Conservation (phyloP, 352 stramenopile genomes). For the Phytopythium sindhum region DNA sequence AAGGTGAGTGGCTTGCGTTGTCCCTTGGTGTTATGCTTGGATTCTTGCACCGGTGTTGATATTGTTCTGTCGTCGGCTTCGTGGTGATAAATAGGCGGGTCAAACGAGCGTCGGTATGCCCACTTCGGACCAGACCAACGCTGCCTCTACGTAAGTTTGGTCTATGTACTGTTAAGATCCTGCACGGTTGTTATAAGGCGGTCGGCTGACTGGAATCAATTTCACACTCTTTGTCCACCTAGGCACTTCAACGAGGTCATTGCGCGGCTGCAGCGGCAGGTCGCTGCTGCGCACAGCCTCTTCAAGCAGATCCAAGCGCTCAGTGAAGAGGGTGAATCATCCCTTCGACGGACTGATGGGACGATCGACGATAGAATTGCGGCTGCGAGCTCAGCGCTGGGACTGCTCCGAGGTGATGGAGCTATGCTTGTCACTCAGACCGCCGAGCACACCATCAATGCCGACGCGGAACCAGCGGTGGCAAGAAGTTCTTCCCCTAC, state of each 20-base stretch:
- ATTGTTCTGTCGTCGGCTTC: background rate
- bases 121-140: background rate
- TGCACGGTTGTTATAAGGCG: background rate
- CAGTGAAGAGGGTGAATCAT: background rate
- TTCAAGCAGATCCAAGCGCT: conserved; percentile 7
- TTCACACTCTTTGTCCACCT: background rate
- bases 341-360: background rate
- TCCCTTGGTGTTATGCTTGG: no score
- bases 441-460: background rate
- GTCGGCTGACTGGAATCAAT: background rate
- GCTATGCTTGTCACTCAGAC: background rate
- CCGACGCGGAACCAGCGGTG: background rate
- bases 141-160: background rate
- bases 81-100: background rate
- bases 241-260: background rate
- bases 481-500: background rate
- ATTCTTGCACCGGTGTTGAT: background rate
- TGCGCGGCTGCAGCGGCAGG: conserved; percentile 1
- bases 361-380: background rate
- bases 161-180: background rate
- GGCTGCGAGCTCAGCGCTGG: background rate
- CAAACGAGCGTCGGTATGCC: background rate
- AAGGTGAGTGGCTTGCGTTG: background rate
- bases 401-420: background rate
- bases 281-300: background rate